Percentiles rank a stretch among this genome's conserved stretches.
Conservation (phyloP, 2,329 filamentous ascomycete species). For the Alternaria rosae region DNA sequence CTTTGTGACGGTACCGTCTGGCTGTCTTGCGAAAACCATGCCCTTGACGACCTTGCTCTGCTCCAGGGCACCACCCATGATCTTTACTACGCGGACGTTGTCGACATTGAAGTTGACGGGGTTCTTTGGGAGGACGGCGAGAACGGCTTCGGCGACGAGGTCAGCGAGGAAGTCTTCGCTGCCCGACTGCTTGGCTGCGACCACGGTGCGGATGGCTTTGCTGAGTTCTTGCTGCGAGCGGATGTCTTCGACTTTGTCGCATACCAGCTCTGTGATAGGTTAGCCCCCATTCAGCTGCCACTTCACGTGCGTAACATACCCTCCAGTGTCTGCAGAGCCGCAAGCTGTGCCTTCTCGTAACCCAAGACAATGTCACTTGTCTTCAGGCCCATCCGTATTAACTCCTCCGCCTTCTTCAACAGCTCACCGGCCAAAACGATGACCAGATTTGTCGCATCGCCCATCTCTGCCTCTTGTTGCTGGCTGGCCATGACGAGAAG, state of each 20-base stretch:
- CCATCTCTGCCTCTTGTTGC: constrained; percentile 99
- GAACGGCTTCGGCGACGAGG: constrained; percentile 82
- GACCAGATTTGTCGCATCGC: constrained; percentile 96
- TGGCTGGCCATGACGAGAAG: constrained; percentile 98
- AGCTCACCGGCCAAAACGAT: constrained; percentile 95
- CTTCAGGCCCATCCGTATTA: constrained; percentile 96
- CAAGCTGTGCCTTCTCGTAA: constrained; percentile 92
- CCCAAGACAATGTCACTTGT: constrained; percentile 96
- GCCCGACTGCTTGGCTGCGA: constrained; percentile 96
- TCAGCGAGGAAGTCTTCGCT: constrained; percentile 87
- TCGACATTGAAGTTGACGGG: constrained; percentile 97
- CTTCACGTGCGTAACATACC: constrained; percentile 51
- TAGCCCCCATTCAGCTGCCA: constrained; percentile 11
- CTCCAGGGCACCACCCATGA: constrained; percentile 95
- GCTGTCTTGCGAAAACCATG: constrained; percentile 97
- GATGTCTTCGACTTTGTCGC: constrained; percentile 90
- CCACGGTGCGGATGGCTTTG: constrained; percentile 94
- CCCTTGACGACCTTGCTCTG: constrained; percentile 95
- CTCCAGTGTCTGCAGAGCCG: constrained; percentile 84
- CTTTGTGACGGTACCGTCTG: constrained; percentile 90
- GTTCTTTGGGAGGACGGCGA: constrained; percentile 94
- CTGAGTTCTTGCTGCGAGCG: constrained; percentile 81
- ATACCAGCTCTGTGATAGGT: constrained; percentile 70
- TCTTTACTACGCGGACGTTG: constrained; percentile 98
- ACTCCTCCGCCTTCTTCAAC: constrained; percentile 94